Base-by-base conservation (phyloP, 768 basidiomycete species). In the Bullera alba region DNA sequence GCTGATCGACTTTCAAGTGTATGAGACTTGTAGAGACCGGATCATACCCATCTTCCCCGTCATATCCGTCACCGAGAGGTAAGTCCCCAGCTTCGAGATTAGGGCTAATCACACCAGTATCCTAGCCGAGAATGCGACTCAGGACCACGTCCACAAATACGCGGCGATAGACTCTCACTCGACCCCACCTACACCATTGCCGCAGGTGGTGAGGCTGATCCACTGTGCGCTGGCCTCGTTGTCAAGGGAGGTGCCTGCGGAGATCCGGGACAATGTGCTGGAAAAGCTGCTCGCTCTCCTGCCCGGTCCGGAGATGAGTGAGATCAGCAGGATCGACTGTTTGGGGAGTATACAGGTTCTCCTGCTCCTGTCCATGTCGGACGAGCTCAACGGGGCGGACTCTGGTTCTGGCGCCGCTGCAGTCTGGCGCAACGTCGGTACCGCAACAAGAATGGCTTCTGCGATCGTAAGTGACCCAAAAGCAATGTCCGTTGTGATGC, bases 21-120 rank as follows among this genome's bases (percentile, higher is more conserved):
- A 47, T 26, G 52, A 54, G 41, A 58, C 52, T 4, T 49, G 48
- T 19, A 38, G 48, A n/a, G 39, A 50, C 17, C 48, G 49, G 10
- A 50, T 58, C 15, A 58, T 54, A 27, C 52, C 57, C 3, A 28
- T 58, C 8, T 58, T 58, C 32, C 57, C 57, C 2, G 57, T 58
- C 27, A 48, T 58, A 1, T 54, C 57, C 7, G 53, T 50, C 25
- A 42, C 52, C 8, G 57, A 58, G 35, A 51, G 50, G 44, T 46
- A 38, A 22, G 42, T 29, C 10, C 26, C n/a, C n/a, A n/a, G n/a
- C n/a, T n/a, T n/a, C n/a, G n/a, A n/a, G n/a, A n/a, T n/a, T n/a
- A n/a, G n/a, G n/a, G n/a, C n/a, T n/a, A n/a, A n/a, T n/a, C 29
- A 38, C 21, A 16, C 29, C 39, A 4, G 26, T 21, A n/a, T 47